Base-by-base conservation (phyloP, 257 asterid species). In the Prunella vulgaris region DNA sequence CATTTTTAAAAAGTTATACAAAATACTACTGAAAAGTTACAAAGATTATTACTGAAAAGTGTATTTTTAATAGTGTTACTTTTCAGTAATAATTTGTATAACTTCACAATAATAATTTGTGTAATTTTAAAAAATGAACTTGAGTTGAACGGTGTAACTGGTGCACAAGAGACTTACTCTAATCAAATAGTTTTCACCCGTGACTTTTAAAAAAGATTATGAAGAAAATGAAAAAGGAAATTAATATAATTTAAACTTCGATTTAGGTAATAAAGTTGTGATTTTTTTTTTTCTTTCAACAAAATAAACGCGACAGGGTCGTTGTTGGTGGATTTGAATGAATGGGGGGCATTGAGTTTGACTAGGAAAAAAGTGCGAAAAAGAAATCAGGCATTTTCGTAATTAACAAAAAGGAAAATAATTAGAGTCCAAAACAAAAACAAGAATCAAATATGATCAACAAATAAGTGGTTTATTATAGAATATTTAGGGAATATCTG, bases 401-500 rank as follows among this genome's bases (percentile, higher is more conserved):
- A 18, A 49, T 17, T 5, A 49, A 0, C 8, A 15, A 49, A 9
- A 37, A 37, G n/a, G 13, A 2, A 37, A 10, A 5, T 42, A 42
- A 42, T 42, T 18, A 52, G 2, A 20, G 28, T 52, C 14, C 9
- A 52, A 13, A 68, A 46, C 0, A 51, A 64, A 46, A 7, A 8
- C 10, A 27, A n/a, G 17, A 42, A 12, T 13, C 49, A 42, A 12
- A 30, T 30, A 30, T 3, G 12, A 40, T 40, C 48, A 40, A 2
- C 9, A 14, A 40, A 2, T 3, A 14, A n/a, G 21, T n/a, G 4
- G 37, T 68, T 68, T 73, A 44, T 69, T 74, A 73, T 64, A 46
- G 66, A 77, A 60, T 24, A 14, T 33, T 15, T 7, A 66, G 5
- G 58, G 81, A 68, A 73, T 77, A 77, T 77, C 53, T 76, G 14